Percentiles rank a stretch among this genome's conserved stretches.
These are phyloP conservation scores for Colletotrichum scovillei DNA, from an alignment of 2,329 filamentous ascomycete genomes.

Conservation along the genomic window DNA sequence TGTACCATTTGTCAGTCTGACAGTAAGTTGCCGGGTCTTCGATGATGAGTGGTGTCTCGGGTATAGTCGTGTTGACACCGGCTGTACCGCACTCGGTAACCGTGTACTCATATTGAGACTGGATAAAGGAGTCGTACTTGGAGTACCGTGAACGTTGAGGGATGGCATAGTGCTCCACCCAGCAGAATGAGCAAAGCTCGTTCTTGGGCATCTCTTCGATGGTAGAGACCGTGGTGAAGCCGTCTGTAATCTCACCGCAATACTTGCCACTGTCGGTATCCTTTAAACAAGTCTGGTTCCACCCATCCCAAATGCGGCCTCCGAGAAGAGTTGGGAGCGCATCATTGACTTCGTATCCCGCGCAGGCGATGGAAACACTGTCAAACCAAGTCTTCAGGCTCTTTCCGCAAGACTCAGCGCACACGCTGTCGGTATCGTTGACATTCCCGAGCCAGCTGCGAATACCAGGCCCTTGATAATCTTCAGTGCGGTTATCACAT, in stretches of 20 bases:
- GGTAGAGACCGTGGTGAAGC: not conserved
- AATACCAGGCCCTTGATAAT: too few relatives aligned
- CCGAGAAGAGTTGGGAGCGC: not conserved
- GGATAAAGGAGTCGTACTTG: not conserved
- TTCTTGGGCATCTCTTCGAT: not conserved
- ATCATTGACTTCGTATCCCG: not conserved
- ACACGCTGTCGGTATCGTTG: too few relatives aligned
- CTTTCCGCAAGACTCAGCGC: too few relatives aligned
- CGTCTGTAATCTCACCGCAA: not conserved
- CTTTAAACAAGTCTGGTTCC: not conserved
- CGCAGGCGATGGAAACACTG: not conserved
- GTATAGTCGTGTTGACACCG: not conserved
- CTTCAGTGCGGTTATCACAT: too few relatives aligned
- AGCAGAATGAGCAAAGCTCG: not conserved
- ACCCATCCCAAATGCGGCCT: not conserved
- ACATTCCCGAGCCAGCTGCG: too few relatives aligned
- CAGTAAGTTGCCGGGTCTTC: not conserved
- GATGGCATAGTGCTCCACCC: not conserved
- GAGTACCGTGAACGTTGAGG: not conserved
- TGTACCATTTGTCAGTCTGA: not conserved
- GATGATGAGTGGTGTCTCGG: not conserved
- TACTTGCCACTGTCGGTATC: not conserved
- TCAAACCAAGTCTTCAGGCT: not conserved
- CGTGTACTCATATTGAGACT: not conserved
- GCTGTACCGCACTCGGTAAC: not conserved